Base-by-base conservation (phyloP, 495 filamentous ascomycete genomes). In the Trypethelium eluteriae region DNA sequence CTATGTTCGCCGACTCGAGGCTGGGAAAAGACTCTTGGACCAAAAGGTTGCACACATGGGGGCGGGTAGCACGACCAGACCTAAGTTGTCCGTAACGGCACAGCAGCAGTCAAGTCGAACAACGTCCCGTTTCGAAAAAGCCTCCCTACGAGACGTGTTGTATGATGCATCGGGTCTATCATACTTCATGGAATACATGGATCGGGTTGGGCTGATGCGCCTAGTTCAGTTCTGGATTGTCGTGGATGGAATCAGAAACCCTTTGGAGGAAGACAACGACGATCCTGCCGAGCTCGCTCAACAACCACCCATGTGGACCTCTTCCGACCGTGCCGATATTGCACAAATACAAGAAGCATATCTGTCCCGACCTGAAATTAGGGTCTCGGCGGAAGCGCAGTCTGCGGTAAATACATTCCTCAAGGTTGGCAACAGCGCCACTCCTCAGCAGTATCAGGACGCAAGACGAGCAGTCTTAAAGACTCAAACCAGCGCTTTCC, bases 111-210 rank as follows among this genome's bases (percentile, higher is more conserved):
- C 46, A 36, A 12, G 57, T 41, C 68, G 68, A n/a, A 18, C 64
- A 25, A 35, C 75, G 3, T 86, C 91, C 16, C 81, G 81, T 49
- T 73, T 88, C 34, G 86, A 90, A 66, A 88, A 88, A 70, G 85
- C 87, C 9, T 86, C 90, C 0, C 80, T 98, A 3, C 84, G 84
- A 39, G 91, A 98, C 36, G 78, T 98, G 32, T 82, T 99, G 66
- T 88, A 92, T 68, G 89, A 94, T 75, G 85, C 93, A 9, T 87
- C 93, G 1, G 93, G 92, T 5, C 80, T 98, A 16, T 97, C 93
- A 11, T 99, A 96, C 74, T 97, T 98, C 74, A 99, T 98, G 95
- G 95, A 99, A 72, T 97, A 92, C 74, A 97, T 98, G 95, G 95
- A 99, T 75, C 89, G 93, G 38, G 88, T 90, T 73, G 80, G 84